phyloP scores from a whole-genome alignment of 306 rosid species.

The Hippophae rhamnoides region DNA sequence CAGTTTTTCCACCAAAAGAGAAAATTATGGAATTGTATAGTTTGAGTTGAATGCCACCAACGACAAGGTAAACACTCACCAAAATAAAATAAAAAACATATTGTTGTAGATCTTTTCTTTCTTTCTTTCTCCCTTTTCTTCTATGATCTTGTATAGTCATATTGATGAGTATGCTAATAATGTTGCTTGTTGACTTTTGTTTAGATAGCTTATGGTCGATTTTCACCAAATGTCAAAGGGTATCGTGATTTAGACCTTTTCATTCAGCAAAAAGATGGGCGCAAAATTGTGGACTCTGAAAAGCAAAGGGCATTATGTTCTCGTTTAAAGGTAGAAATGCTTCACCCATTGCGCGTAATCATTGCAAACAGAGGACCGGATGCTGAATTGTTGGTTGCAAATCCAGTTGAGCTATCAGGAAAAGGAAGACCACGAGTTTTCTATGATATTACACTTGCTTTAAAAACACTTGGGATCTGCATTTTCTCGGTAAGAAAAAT shows the following conservation, averaged over 20 bases:
- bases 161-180: not conserved
- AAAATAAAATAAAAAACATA: too few relatives aligned
- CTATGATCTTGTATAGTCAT: not conserved
- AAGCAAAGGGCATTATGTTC: slow-evolving; percentile 42
- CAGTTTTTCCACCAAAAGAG: too few relatives aligned
- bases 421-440: slow-evolving; percentile 75
- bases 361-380: slow-evolving; percentile 71
- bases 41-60: too few relatives aligned
- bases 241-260: slow-evolving; percentile 63
- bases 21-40: too few relatives aligned
- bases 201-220: slow-evolving; percentile 62
- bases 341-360: slow-evolving; percentile 64
- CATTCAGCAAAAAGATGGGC: slow-evolving; percentile 57
- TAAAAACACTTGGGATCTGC: slow-evolving; percentile 61
- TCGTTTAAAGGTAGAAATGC: slow-evolving; percentile 64
- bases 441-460: slow-evolving; percentile 61
- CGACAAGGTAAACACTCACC: too few relatives aligned
- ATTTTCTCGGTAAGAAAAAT: slow-evolving; percentile 57
- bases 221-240: slow-evolving; percentile 32
- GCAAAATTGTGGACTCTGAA: slow-evolving; percentile 52
- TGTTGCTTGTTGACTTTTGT: slow-evolving; percentile 4
- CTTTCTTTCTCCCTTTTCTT: too few relatives aligned
- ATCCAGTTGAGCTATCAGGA: slow-evolving; percentile 80
- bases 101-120: too few relatives aligned
- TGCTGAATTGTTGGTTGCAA: slow-evolving; percentile 57